Evolutionary conservation across 106 monocot species (phyloP).

Genomic region (Alisma plantagoaquatica): DNA sequence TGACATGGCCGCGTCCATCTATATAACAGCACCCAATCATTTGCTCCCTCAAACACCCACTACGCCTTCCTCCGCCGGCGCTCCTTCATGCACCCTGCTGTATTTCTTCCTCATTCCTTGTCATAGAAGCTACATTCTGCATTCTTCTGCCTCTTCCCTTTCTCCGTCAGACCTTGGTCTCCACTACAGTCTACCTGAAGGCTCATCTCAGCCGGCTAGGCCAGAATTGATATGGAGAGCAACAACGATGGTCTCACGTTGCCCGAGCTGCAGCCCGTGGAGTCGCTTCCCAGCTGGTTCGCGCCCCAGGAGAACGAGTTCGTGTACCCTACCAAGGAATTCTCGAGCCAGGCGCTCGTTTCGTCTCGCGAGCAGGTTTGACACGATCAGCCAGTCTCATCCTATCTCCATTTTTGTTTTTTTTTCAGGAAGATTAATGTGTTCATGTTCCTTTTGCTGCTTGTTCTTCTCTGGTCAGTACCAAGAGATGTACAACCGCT

Average conservation of each 20-base stretch:
- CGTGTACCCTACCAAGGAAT: constrained; percentile 49
- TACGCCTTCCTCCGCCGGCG: background rate
- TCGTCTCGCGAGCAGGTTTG: constrained; percentile 66
- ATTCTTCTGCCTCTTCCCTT: too few species aligned
- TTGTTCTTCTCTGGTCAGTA: constrained; percentile 30
- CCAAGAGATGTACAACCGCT: constrained; percentile 66
- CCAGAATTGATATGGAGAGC: background rate
- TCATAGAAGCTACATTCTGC: too few species aligned
- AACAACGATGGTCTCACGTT: constrained; percentile 12
- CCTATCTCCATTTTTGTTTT: background rate
- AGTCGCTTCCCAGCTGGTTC: constrained; percentile 52
- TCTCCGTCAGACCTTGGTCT: background rate
- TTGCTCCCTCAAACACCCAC: background rate
- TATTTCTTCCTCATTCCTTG: too few species aligned
- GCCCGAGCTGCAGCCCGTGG: constrained; percentile 76
- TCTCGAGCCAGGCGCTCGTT: constrained; percentile 61
- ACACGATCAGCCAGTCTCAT: background rate
- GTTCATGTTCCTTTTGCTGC: background rate
- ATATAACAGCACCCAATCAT: too few species aligned
- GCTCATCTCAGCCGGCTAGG: background rate
- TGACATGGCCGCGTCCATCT: too few species aligned
- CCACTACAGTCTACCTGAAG: too few species aligned
- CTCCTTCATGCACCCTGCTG: too few species aligned
- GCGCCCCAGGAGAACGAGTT: constrained; percentile 80
- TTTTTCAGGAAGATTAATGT: background rate